A percentile compares a stretch with the other conserved stretches of the same genome.
phyloP scores from a whole-genome alignment of 2,329 filamentous ascomycete species.

The Fusarium globosum region DNA sequence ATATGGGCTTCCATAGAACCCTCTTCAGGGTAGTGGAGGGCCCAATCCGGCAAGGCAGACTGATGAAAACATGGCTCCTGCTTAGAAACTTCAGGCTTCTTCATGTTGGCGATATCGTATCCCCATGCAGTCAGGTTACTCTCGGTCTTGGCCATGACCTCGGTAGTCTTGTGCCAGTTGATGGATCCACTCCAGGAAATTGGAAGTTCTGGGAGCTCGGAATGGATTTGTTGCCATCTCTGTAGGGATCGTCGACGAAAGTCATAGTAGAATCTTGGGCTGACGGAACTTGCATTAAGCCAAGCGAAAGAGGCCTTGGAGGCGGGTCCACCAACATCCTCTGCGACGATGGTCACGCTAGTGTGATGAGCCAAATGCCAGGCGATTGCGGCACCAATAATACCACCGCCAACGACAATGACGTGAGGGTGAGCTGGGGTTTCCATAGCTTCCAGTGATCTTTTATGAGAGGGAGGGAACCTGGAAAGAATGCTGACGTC shows the following conservation, averaged over 20 bases:
- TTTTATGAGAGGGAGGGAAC: background rate
- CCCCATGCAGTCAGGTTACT: slow-evolving; percentile 14
- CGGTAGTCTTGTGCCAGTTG: slow-evolving; percentile 23
- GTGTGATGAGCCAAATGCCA: slow-evolving; percentile 26
- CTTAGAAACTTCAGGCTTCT: background rate
- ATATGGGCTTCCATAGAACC: slow-evolving; percentile 30
- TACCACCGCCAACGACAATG: slow-evolving; percentile 29
- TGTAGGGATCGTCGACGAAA: slow-evolving; percentile 26
- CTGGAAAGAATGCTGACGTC: background rate
- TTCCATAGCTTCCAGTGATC: background rate
- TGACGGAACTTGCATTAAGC: slow-evolving; percentile 28
- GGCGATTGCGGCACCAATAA: slow-evolving; percentile 29
- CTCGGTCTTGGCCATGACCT: background rate
- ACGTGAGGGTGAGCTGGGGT: background rate
- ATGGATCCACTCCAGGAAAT: slow-evolving; percentile 30
- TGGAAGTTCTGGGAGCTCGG: slow-evolving; percentile 8
- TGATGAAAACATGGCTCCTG: slow-evolving; percentile 3
- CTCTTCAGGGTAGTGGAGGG: slow-evolving; percentile 12
- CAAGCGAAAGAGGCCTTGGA: slow-evolving; percentile 27
- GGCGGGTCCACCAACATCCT: slow-evolving; percentile 27
- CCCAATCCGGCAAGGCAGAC: slow-evolving; percentile 3
- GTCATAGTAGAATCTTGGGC: slow-evolving; percentile 18
- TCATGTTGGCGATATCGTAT: background rate
- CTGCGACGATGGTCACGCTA: slow-evolving; percentile 22
- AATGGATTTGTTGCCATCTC: slow-evolving; percentile 22